Base-by-base conservation (phyloP, 306 rosid species). In the Crataegus laevigata region DNA sequence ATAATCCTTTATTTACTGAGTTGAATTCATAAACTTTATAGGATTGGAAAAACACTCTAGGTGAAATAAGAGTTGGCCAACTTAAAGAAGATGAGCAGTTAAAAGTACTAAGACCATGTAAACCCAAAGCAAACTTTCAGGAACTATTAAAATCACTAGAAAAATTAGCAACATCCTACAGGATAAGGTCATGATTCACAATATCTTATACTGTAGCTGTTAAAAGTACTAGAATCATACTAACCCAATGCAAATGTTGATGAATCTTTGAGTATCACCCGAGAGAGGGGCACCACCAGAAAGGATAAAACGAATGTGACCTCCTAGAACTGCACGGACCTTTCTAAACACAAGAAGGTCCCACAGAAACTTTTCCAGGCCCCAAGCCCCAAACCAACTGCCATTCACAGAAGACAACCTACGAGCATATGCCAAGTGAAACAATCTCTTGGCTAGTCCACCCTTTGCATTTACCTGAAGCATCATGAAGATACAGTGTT, bases 251-350 rank as follows among this genome's bases (percentile, higher is more conserved):
- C 99, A 96, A 71, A 96, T 92, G 82, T 92, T 96, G 92, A 96
- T 96, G 87, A 96, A 96, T 86, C 97, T 90, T 83, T 96, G 99
- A 82, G 97, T 86, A 81, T 90, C 96, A 65, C 78, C 79, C 66
- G 99, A 90, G 64, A 94, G 97, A 73, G 99, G 99, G 76, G 99
- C 99, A 76, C 99, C 99, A 47, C 99, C 99, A 77, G 93, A 96
- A 38, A 92, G 87, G 78, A 96, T 75, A 82, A 81, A 92, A 51
- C 97, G 98, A 61, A 96, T 82, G 34, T 70, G 90, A n/a, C 99
- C 98, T 71, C 99, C 99, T 52, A 96, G 81, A 84, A 92, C 80
- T 58, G 96, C 96, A 55, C 76, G 94, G 77, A 96, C 92, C 84
- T 92, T 96, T 80, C 81, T 92, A 78, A 96, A 96, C 74, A 89